Conservation (phyloP, 768 basidiomycete genomes). For the Collybia mongolica region DNA sequence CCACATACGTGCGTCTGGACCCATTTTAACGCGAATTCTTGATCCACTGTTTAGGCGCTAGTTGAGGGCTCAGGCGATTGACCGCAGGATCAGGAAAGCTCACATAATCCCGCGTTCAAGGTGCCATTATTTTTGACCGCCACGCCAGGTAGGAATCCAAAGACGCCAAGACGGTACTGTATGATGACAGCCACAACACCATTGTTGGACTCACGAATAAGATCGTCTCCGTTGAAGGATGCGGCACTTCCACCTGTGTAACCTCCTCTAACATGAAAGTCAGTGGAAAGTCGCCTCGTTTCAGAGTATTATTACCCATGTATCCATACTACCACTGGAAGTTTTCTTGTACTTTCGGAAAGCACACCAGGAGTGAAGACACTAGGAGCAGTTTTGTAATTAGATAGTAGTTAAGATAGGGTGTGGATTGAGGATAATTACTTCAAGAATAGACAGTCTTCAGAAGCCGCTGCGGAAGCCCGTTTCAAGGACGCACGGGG, state of each 20-base stretch:
- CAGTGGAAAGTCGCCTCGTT: background rate
- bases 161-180: conserved; percentile 40
- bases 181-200: conserved; percentile 31
- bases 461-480: conserved; percentile 13
- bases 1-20: conserved; percentile 18
- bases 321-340: conserved; percentile 40
- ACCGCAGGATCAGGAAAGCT: conserved; percentile 7
- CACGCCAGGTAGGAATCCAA: conserved; percentile 41
- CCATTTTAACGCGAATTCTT: conserved; percentile 23
- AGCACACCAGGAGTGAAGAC: conserved; percentile 28
- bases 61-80: too few relatives aligned
- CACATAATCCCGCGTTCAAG: conserved; percentile 45
- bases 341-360: conserved; percentile 15
- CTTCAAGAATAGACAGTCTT: conserved; percentile 40
- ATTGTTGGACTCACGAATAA: conserved; percentile 28
- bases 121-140: conserved; percentile 36
- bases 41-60: conserved; percentile 15
- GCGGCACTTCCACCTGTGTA: conserved; percentile 24
- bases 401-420: background rate
- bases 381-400: conserved; percentile 14
- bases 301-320: conserved; percentile 26
- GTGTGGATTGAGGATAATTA: conserved; percentile 5
- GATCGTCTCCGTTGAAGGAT: conserved; percentile 25
- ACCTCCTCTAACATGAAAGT: conserved; percentile 18
- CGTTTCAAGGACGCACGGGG: conserved; percentile 3